Percentiles rank a stretch among this genome's conserved stretches.
These are phyloP conservation scores for Hyparrhenia diplandra DNA, from an alignment of 176 grass and related monocot species.

Conservation along the genomic window DNA sequence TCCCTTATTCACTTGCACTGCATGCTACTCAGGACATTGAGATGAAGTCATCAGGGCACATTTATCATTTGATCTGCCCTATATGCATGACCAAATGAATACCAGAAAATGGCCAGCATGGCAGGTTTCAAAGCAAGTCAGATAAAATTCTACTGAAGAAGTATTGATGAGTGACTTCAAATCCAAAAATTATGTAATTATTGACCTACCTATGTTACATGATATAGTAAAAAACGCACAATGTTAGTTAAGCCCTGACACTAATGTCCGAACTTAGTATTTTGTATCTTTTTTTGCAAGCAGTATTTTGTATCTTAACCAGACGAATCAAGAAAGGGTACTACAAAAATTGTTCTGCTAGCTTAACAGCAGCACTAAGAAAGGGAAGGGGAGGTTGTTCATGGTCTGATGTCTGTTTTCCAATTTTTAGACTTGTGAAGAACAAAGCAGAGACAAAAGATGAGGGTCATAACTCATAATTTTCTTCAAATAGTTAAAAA, in stretches of 20 bases:
- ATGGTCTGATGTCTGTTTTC: no score
- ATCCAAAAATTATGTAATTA: neutral
- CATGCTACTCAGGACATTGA: neutral
- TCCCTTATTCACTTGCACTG: neutral
- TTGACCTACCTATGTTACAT: neutral
- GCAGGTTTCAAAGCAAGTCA: neutral
- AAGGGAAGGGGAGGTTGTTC: no score
- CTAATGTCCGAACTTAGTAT: neutral
- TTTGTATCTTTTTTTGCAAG: neutral
- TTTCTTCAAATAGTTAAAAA: neutral
- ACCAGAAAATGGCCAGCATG: neutral
- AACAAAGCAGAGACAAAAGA: no score
- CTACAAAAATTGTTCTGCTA: neutral
- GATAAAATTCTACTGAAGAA: neutral
- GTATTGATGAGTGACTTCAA: neutral
- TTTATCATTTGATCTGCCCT: constrained; percentile 5
- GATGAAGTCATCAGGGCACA: neutral
- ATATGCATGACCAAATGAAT: neutral
- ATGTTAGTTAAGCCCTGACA: neutral
- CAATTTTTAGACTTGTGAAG: no score
- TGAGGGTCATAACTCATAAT: neutral
- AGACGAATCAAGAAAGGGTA: neutral
- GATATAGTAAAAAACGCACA: neutral
- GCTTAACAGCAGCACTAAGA: no score
- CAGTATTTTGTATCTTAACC: neutral